These are phyloP conservation scores for Aspergillus sclerotiicarbonarius DNA, from an alignment of 495 filamentous ascomycete genomes.

Conservation along the genomic window DNA sequence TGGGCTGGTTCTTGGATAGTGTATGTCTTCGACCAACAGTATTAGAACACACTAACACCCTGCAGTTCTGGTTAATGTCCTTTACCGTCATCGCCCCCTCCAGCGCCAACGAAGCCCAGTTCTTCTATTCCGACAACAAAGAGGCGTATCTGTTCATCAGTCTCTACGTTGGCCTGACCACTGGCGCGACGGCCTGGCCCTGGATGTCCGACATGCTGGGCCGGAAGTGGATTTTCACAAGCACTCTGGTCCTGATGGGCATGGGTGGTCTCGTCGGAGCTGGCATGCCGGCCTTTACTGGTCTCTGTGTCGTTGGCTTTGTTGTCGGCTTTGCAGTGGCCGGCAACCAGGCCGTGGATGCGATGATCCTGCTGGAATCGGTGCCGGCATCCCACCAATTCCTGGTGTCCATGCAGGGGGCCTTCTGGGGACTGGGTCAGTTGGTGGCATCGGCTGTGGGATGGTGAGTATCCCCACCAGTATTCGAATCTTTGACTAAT, in stretches of 20 bases:
- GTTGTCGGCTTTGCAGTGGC: slow-evolving; percentile 25
- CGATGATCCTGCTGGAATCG: slow-evolving; percentile 20
- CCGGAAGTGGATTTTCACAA: slow-evolving; percentile 24
- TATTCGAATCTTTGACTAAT: not conserved
- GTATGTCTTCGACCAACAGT: slow-evolving; percentile 21
- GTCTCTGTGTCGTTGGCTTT: slow-evolving; percentile 21
- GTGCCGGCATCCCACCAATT: slow-evolving; percentile 29
- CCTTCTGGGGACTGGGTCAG: slow-evolving; percentile 23
- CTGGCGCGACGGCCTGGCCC: slow-evolving; percentile 25
- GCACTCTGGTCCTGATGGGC: slow-evolving; percentile 25
- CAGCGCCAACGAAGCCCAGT: slow-evolving; percentile 17
- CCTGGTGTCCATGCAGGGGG: slow-evolving; percentile 24
- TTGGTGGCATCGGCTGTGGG: slow-evolving; percentile 20
- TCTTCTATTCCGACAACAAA: slow-evolving; percentile 12
- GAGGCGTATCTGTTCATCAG: slow-evolving; percentile 9
- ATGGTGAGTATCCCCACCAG: slow-evolving; percentile 15
- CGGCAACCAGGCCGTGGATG: slow-evolving; percentile 25
- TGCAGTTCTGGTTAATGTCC: slow-evolving; percentile 35
- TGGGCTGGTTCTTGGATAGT: slow-evolving; percentile 62
- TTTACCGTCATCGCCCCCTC: slow-evolving; percentile 15
- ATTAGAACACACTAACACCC: not conserved
- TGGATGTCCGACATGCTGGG: slow-evolving; percentile 27
- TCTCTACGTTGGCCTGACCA: slow-evolving; percentile 23
- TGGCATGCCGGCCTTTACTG: slow-evolving; percentile 24
- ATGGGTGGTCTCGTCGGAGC: slow-evolving; percentile 28